Conservation (phyloP, 1,284 basidiomycete species). For the Cutaneotrichosporon spelunceum region DNA sequence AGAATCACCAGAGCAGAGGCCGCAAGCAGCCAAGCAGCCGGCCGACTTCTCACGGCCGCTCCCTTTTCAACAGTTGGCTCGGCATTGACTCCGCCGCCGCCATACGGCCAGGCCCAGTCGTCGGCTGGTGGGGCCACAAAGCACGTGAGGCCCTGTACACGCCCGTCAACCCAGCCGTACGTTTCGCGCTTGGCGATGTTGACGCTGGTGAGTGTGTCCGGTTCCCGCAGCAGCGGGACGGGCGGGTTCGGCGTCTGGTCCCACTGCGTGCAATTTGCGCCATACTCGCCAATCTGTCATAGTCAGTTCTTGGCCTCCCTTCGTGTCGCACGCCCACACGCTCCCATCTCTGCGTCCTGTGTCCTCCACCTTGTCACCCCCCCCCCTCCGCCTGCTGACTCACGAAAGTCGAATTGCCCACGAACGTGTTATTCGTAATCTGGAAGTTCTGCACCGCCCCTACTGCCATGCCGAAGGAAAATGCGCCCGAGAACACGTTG, state of each 20-base stretch:
- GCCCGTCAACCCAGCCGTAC: slow-evolving; percentile 32
- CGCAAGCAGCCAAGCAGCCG: background rate
- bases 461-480: slow-evolving; percentile 55
- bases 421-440: slow-evolving; percentile 62
- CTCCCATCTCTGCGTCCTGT: no score
- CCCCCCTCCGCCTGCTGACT: slow-evolving; percentile 2
- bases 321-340: no score
- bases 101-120: slow-evolving; percentile 27
- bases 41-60: background rate
- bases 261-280: slow-evolving; percentile 63
- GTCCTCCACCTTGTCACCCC: no score
- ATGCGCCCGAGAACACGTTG: slow-evolving; percentile 67
- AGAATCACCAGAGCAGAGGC: background rate
- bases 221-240: slow-evolving; percentile 31
- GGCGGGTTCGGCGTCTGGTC: slow-evolving; percentile 51
- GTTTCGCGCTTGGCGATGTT: slow-evolving; percentile 26
- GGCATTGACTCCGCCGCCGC: background rate
- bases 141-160: slow-evolving; percentile 37
- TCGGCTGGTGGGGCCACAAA: slow-evolving; percentile 25
- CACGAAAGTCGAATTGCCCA: slow-evolving; percentile 68
- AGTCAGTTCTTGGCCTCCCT: background rate
- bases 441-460: slow-evolving; percentile 65
- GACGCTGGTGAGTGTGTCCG: slow-evolving; percentile 25
- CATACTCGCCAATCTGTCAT: slow-evolving; percentile 61
- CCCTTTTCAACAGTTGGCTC: background rate